A percentile compares a stretch with the other conserved stretches of the same genome.
These are phyloP conservation scores for Amyloporia xantha DNA, from an alignment of 768 basidiomycete species.

Conservation along the genomic window DNA sequence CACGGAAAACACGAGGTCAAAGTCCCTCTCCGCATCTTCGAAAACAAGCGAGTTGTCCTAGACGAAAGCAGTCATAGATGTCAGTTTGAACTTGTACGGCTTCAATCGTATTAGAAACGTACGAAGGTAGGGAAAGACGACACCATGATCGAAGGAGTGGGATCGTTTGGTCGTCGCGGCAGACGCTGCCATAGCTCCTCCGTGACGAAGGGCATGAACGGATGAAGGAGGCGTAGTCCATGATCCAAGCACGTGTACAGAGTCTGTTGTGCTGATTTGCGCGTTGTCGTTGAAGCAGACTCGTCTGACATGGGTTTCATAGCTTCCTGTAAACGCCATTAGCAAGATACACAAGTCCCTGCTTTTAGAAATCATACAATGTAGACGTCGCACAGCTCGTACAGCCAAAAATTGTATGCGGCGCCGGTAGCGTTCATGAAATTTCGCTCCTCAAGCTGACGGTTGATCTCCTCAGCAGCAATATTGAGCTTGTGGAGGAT, in stretches of 20 bases:
- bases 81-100: neutral
- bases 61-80: too few relatives aligned
- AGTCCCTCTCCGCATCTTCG: constrained; percentile 71
- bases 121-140: constrained; percentile 77
- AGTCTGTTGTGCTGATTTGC: constrained; percentile 88
- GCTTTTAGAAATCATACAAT: constrained; percentile 46
- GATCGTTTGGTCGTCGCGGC: constrained; percentile 76
- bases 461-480: constrained; percentile 73
- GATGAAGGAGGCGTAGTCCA: constrained; percentile 86
- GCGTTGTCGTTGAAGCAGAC: constrained; percentile 50
- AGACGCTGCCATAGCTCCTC: constrained; percentile 98
- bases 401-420: constrained; percentile 93
- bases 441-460: constrained; percentile 68
- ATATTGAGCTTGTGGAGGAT: constrained; percentile 89
- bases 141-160: constrained; percentile 85
- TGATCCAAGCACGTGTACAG: constrained; percentile 91
- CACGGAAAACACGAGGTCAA: constrained; percentile 78
- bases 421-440: constrained; percentile 89
- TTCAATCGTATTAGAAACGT: constrained; percentile 25
- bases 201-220: constrained; percentile 99
- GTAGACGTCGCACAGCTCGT: constrained; percentile 99
- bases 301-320: constrained; percentile 98
- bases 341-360: neutral
- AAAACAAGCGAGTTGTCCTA: constrained; percentile 60
- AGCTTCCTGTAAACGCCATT: constrained; percentile 64